These are phyloP conservation scores for Fraxinus velutina DNA, from an alignment of 305 asterid species.

Conservation along the genomic window DNA sequence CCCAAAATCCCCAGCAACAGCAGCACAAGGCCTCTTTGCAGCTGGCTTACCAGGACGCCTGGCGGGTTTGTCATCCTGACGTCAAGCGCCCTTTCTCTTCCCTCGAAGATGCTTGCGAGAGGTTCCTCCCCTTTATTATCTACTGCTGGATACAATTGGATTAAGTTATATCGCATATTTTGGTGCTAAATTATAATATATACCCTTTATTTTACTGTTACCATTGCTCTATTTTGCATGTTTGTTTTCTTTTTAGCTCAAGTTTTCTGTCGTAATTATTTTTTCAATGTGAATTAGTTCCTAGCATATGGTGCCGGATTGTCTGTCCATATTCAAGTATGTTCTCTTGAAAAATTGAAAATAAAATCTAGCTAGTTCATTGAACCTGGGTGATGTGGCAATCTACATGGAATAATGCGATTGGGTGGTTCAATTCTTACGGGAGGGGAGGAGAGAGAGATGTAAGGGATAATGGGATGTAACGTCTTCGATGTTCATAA, in stretches of 20 bases:
- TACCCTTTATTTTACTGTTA: background rate
- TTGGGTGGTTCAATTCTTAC: too few relatives aligned
- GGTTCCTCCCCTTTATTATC: constrained; percentile 28
- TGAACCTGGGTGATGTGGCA: too few relatives aligned
- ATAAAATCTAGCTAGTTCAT: background rate
- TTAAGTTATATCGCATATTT: background rate
- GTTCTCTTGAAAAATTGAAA: background rate
- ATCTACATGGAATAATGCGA: too few relatives aligned
- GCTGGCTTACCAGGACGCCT: constrained; percentile 30
- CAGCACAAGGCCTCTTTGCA: constrained; percentile 52
- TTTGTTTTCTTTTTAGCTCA: background rate
- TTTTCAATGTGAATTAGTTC: background rate
- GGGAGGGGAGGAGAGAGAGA: too few relatives aligned
- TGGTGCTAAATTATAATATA: background rate
- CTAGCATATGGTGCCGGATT: background rate
- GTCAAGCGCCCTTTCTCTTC: constrained; percentile 82
- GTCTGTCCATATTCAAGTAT: background rate
- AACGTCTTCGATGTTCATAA: background rate
- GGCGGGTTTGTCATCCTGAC: constrained; percentile 96
- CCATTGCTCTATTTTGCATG: background rate
- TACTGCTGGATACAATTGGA: background rate
- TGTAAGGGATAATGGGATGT: too few relatives aligned
- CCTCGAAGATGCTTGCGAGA: constrained; percentile 73
- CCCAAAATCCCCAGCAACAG: constrained; percentile 23
- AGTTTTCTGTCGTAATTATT: background rate